These are phyloP conservation scores for Colletotrichum kahawae DNA, from an alignment of 2,329 filamentous ascomycete species.

Conservation along the genomic window DNA sequence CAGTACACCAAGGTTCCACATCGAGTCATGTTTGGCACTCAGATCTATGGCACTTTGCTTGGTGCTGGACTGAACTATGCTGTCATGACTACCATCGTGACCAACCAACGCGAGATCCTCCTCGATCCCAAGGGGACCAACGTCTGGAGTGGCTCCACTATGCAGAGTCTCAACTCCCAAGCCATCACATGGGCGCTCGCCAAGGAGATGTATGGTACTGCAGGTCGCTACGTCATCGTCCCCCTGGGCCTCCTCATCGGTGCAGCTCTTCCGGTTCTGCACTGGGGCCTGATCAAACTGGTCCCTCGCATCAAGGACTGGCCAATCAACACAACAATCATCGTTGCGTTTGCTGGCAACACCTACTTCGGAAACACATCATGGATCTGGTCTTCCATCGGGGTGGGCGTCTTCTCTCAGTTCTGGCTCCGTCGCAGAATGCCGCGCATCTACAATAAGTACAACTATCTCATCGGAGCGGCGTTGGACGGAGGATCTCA, in stretches of 20 bases:
- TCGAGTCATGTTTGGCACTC: conserved; percentile 43
- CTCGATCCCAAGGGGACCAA: conserved; percentile 43
- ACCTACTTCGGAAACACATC: conserved; percentile 43
- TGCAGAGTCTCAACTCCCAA: conserved; percentile 49
- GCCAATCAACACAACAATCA: conserved; percentile 43
- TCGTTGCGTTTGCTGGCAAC: conserved; percentile 43
- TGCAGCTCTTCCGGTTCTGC: conserved; percentile 42
- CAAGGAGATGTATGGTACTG: conserved; percentile 45
- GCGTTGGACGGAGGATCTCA: conserved; percentile 31
- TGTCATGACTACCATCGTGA: conserved; percentile 50
- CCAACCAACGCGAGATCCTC: conserved; percentile 44
- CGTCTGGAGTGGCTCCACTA: conserved; percentile 53
- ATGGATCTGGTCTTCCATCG: conserved; percentile 36
- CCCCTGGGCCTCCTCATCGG: conserved; percentile 47
- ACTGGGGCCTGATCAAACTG: conserved; percentile 32
- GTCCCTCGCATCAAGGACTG: conserved; percentile 30
- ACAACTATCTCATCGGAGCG: conserved; percentile 31
- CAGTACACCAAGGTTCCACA: conserved; percentile 43
- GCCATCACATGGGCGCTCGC: conserved; percentile 37
- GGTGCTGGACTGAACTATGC: conserved; percentile 50
- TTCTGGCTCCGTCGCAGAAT: conserved; percentile 27
- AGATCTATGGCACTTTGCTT: conserved; percentile 44
- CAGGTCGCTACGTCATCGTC: conserved; percentile 39
- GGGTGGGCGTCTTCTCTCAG: conserved; percentile 35
- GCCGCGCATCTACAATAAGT: conserved; percentile 30